Evolutionary conservation across 176 grass and related monocot genomes (phyloP).

Genomic region (Juncus effusus): DNA sequence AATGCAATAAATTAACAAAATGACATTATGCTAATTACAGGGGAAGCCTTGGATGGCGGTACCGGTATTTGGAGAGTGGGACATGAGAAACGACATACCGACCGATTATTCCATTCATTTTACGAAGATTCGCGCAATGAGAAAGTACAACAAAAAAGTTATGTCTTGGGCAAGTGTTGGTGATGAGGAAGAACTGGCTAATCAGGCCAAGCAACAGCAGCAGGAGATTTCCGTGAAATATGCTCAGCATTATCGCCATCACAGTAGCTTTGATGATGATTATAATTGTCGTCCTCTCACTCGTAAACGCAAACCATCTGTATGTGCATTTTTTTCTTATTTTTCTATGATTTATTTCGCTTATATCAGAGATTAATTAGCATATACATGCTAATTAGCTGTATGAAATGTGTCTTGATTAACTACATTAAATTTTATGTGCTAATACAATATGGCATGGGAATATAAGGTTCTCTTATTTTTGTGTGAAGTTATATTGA

Average conservation of each 20-base stretch:
- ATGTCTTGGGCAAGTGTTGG: slow-evolving; percentile 45
- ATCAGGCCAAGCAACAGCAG: not conserved
- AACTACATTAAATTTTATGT: too few relatives aligned
- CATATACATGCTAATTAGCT: too few relatives aligned
- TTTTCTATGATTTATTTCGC: slow-evolving; percentile 18
- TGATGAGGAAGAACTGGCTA: slow-evolving; percentile 17
- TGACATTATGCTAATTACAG: not conserved
- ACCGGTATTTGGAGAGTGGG: slow-evolving; percentile 79
- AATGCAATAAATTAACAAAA: too few relatives aligned
- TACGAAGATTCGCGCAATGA: slow-evolving; percentile 52
- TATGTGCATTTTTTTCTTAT: slow-evolving; percentile 63
- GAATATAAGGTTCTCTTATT: too few relatives aligned
- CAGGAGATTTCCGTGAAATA: not conserved
- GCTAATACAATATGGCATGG: too few relatives aligned
- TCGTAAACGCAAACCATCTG: not conserved
- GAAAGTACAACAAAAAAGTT: slow-evolving; percentile 48
- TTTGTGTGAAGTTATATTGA: too few relatives aligned
- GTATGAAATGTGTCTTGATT: too few relatives aligned
- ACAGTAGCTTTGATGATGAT: not conserved
- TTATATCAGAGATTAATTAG: not conserved
- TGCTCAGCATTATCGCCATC: not conserved
- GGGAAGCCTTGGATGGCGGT: slow-evolving; percentile 34
- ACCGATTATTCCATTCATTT: slow-evolving; percentile 76
- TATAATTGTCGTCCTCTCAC: not conserved
- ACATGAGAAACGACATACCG: slow-evolving; percentile 31